Percentiles rank a stretch among this genome's conserved stretches.
phyloP scores from a whole-genome alignment of 1,284 basidiomycete genomes.

The Amylostereum areolatum region DNA sequence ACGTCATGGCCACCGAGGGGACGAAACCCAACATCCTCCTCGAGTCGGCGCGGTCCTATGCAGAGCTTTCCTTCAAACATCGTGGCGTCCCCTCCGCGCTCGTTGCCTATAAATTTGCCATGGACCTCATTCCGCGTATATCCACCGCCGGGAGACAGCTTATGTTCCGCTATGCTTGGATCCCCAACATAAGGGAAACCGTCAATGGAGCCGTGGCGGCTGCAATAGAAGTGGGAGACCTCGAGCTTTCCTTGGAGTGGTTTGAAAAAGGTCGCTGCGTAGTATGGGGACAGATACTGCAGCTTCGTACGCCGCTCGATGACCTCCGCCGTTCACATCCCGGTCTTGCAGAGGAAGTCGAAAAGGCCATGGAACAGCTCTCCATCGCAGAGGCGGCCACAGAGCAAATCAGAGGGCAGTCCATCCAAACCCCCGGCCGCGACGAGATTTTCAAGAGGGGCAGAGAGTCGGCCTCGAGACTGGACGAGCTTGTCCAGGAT shows the following conservation, averaged over 20 bases:
- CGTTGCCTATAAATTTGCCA: conserved; percentile 5
- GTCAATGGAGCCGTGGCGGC: conserved; percentile 6
- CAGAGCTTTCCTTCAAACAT: neutral
- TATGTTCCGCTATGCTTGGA: neutral
- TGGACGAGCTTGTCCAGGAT: neutral
- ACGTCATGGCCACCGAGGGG: no score
- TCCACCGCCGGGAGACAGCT: neutral
- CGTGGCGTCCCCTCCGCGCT: neutral
- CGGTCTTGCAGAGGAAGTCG: conserved; percentile 10
- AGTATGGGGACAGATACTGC: conserved; percentile 16
- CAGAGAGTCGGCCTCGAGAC: neutral
- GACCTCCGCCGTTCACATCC: conserved; percentile 8
- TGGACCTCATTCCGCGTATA: conserved; percentile 7
- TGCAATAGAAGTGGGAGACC: conserved; percentile 1
- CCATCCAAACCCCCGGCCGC: neutral
- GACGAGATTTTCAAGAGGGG: neutral
- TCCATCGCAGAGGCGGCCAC: neutral
- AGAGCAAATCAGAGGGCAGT: neutral
- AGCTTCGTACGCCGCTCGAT: conserved; percentile 15
- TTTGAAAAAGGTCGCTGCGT: conserved; percentile 18
- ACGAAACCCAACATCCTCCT: neutral
- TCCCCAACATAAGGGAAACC: neutral
- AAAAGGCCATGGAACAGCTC: conserved; percentile 1
- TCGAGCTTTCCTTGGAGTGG: conserved; percentile 16
- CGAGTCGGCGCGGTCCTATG: neutral